Percentiles rank a stretch among this genome's conserved stretches.
Conservation (phyloP, 345 rosid species). For the Eutrema yunnanense region DNA sequence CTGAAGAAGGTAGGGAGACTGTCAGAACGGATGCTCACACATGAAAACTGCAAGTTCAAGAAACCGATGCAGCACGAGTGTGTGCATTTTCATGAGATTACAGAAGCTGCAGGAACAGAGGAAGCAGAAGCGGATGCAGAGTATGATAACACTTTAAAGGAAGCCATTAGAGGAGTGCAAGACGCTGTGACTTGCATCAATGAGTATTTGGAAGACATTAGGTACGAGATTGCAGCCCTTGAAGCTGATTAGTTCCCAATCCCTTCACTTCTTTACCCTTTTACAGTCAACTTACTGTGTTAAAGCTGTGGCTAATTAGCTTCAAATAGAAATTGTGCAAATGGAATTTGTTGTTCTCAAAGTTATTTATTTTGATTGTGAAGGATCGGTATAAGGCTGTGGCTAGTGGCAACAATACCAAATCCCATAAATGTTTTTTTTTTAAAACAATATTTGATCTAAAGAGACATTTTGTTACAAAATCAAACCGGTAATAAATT, state of each 20-base stretch:
- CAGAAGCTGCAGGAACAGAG: slow-evolving; percentile 79
- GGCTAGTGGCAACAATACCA: neutral
- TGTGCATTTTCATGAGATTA: slow-evolving; percentile 78
- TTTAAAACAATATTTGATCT: neutral
- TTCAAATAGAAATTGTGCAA: neutral
- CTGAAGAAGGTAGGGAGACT: slow-evolving; percentile 85
- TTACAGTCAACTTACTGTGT: neutral
- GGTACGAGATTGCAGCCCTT: slow-evolving; percentile 72
- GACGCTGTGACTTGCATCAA: slow-evolving; percentile 76
- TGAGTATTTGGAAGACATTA: slow-evolving; percentile 72
- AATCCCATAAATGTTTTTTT: neutral
- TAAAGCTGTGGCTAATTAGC: slow-evolving; percentile 2
- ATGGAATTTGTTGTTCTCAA: neutral
- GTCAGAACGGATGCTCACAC: slow-evolving; percentile 67
- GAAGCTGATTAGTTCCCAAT: slow-evolving; percentile 32
- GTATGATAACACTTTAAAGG: slow-evolving; percentile 72
- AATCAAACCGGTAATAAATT: neutral
- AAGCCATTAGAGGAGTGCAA: slow-evolving; percentile 87
- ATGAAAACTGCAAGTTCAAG: slow-evolving; percentile 63
- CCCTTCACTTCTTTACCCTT: neutral
- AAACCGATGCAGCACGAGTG: slow-evolving; percentile 73
- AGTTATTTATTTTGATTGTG: neutral
- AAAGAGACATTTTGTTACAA: neutral
- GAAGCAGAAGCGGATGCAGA: slow-evolving; percentile 89
- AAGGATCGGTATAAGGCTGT: neutral